A percentile compares a stretch with the other conserved stretches of the same genome.
These are phyloP conservation scores for Ceratocystis ficicola DNA, from an alignment of 2,329 filamentous ascomycete species.

Conservation along the genomic window DNA sequence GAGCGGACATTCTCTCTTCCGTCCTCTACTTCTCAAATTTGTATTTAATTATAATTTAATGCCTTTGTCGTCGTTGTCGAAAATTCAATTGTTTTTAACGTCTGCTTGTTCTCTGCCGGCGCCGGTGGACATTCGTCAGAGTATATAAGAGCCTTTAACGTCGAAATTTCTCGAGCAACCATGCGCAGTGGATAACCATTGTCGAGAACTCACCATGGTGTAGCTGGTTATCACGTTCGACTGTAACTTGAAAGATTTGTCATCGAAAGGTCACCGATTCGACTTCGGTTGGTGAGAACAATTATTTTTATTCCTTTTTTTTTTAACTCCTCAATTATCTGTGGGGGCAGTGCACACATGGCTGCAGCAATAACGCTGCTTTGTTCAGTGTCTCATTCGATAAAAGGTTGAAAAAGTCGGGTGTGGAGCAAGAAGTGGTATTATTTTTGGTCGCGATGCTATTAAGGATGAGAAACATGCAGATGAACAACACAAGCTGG, in stretches of 20 bases:
- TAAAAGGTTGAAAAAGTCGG: background rate
- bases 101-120: too few species aligned
- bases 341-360: background rate
- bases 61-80: too few species aligned
- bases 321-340: background rate
- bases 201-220: constrained; percentile 20
- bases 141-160: background rate
- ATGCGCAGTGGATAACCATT: constrained; percentile 16
- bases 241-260: constrained; percentile 20
- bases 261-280: constrained; percentile 21
- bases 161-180: background rate
- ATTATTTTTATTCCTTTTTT: background rate
- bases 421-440: background rate
- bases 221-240: constrained; percentile 22
- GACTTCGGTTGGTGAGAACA: constrained; percentile 22
- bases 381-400: background rate
- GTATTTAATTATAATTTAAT: too few species aligned
- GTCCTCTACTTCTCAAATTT: too few species aligned
- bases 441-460: background rate
- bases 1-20: too few species aligned
- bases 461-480: constrained; percentile 9
- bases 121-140: too few species aligned
- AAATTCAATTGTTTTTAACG: too few species aligned
- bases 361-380: background rate
- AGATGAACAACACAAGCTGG: background rate